Evolutionary conservation across 1,284 basidiomycete genomes (phyloP).

Genomic region (Singerocomus inundabilis): DNA sequence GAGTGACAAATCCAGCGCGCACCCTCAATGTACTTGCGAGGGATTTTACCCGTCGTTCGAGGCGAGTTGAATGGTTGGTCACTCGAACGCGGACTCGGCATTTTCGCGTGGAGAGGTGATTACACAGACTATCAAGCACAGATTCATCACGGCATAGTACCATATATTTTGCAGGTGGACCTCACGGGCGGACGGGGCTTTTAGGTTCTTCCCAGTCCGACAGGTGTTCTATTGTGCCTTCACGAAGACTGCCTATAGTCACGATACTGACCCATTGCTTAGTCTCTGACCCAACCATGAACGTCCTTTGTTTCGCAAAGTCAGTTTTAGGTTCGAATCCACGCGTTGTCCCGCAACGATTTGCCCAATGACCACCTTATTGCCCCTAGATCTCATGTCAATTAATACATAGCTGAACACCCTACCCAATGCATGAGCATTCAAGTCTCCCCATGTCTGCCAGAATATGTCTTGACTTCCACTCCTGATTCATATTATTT

Average conservation of each 20-base stretch:
- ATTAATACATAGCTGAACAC: neutral
- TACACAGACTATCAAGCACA: neutral
- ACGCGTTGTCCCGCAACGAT: conserved; percentile 13
- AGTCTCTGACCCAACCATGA: neutral
- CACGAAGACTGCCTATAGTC: conserved; percentile 4
- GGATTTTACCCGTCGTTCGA: neutral
- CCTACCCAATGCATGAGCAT: neutral
- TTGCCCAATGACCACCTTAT: conserved; percentile 8
- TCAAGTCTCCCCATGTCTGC: conserved; percentile 11
- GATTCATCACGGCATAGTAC: neutral
- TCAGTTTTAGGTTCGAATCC: neutral
- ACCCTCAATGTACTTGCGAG: neutral
- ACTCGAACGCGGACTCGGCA: neutral
- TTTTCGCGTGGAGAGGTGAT: neutral
- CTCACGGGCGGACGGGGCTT: neutral
- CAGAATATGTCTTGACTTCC: too few species aligned
- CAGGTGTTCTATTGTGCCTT: neutral
- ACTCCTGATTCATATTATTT: too few species aligned
- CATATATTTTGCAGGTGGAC: neutral
- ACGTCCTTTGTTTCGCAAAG: neutral
- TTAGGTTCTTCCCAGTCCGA: neutral
- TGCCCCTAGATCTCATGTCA: neutral
- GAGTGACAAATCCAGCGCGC: neutral
- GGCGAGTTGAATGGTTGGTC: neutral
- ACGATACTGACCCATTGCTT: neutral